Conservation (phyloP, 106 monocot species). For the Vanilla planifolia region DNA sequence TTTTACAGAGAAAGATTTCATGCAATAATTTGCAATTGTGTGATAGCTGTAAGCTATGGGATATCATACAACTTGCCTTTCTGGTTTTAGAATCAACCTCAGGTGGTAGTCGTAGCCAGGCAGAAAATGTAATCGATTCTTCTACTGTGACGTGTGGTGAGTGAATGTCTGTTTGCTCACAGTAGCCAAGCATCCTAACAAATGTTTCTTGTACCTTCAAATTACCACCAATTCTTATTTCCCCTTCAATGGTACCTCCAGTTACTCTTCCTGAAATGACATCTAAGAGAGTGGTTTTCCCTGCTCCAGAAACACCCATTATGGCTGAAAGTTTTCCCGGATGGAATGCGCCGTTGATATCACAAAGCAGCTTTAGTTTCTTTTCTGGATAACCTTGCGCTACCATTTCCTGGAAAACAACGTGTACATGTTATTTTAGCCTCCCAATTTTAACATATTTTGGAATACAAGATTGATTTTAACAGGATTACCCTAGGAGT, state of each 20-base stretch:
- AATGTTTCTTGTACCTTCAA: slow-evolving; percentile 39
- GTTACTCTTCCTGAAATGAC: slow-evolving; percentile 48
- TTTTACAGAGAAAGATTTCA: background rate
- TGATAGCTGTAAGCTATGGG: background rate
- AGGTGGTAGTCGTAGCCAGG: slow-evolving; percentile 27
- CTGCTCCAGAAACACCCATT: slow-evolving; percentile 51
- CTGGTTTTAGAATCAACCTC: slow-evolving; percentile 21
- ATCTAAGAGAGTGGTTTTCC: slow-evolving; percentile 50
- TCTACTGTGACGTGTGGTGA: slow-evolving; percentile 42
- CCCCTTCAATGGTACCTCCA: slow-evolving; percentile 34
- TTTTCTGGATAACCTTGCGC: slow-evolving; percentile 23
- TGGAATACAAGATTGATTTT: background rate
- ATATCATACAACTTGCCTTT: slow-evolving; percentile 34
- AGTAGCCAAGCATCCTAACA: slow-evolving; percentile 42
- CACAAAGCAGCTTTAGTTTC: slow-evolving; percentile 29
- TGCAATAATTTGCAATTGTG: background rate
- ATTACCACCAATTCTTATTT: slow-evolving; percentile 47
- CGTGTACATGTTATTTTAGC: background rate
- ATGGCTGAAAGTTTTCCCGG: slow-evolving; percentile 36
- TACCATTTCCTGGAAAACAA: slow-evolving; percentile 22
- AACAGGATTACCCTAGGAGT: slow-evolving; percentile 9
- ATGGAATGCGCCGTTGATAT: slow-evolving; percentile 39
- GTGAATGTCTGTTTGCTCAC: slow-evolving; percentile 45
- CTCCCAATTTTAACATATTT: background rate
- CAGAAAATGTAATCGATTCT: slow-evolving; percentile 41